A percentile compares a stretch with the other conserved stretches of the same genome.
Evolutionary conservation across 179 eudicot genomes (phyloP).

Genomic region (Silene noctiflora): DNA sequence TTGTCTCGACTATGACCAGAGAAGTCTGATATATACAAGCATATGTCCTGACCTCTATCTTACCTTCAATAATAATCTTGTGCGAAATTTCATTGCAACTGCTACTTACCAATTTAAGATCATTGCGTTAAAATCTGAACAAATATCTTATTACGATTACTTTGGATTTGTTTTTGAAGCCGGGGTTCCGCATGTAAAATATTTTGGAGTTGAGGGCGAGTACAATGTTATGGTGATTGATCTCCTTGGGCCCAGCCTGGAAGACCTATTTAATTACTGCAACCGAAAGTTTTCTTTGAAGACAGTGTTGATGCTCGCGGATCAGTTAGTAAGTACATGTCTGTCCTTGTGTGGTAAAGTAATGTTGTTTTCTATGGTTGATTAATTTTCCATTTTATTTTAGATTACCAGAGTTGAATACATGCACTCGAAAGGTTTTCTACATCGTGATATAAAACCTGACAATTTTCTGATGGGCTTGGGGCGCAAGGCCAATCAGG

Average conservation of each 20-base stretch:
- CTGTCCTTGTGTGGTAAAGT: not conserved
- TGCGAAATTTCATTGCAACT: not conserved
- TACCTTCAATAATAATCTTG: not conserved
- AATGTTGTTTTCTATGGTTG: constrained; percentile 2
- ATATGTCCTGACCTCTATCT: not conserved
- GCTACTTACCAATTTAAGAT: not conserved
- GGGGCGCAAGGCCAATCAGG: constrained; percentile 99
- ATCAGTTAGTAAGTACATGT: constrained; percentile 66
- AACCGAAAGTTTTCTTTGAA: constrained; percentile 75
- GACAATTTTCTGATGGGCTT: constrained; percentile 98
- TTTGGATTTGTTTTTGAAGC: constrained; percentile 42
- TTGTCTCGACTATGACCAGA: not conserved
- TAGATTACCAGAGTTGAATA: constrained; percentile 94
- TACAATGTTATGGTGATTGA: constrained; percentile 94
- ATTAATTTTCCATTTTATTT: constrained; percentile 6
- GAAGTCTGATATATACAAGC: not conserved
- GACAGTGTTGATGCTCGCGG: constrained; percentile 96
- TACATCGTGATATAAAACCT: constrained; percentile 97
- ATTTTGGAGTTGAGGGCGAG: constrained; percentile 93
- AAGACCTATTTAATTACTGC: constrained; percentile 91
- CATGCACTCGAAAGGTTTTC: constrained; percentile 94
- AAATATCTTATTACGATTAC: not conserved
- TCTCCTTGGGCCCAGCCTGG: constrained; percentile 95
- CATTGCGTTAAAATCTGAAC: not conserved
- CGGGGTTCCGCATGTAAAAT: constrained; percentile 77